Evolutionary conservation across 1,284 basidiomycete species (phyloP).

Genomic region (Xerocomus amazonicus): DNA sequence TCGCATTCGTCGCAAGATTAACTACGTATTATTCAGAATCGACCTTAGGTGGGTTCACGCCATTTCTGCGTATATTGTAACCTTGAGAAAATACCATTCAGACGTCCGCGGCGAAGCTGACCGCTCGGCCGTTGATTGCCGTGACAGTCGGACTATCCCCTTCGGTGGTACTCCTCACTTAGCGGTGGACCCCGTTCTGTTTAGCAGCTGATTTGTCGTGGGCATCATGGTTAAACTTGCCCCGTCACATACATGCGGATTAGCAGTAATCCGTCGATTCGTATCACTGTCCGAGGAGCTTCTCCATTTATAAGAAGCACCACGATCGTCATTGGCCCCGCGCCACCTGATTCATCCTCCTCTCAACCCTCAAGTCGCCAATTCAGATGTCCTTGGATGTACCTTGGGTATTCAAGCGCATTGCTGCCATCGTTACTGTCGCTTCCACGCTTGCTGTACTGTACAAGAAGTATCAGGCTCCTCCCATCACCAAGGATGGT

Average conservation of each 20-base stretch:
- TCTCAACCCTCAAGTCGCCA: background rate
- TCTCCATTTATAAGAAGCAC: slow-evolving; percentile 1
- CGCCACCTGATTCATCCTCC: background rate
- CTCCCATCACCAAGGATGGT: background rate
- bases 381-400: background rate
- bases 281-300: background rate
- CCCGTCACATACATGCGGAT: background rate
- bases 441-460: background rate
- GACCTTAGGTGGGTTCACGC: background rate
- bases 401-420: background rate
- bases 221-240: background rate
- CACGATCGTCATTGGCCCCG: background rate
- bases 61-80: background rate
- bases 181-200: background rate
- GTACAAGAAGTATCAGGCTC: background rate
- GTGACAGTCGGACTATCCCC: slow-evolving; percentile 1
- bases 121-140: background rate
- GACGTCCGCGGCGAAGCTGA: slow-evolving; percentile 1
- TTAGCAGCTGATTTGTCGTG: background rate
- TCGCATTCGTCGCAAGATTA: background rate
- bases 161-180: background rate
- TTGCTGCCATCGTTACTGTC: background rate
- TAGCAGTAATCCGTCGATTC: background rate
- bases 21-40: background rate
- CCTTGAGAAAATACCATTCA: background rate